Evolutionary conservation across 768 basidiomycete genomes (phyloP), one percentile per base, ranked within the genome.

Genomic region (Amanita muscaria): DNA sequence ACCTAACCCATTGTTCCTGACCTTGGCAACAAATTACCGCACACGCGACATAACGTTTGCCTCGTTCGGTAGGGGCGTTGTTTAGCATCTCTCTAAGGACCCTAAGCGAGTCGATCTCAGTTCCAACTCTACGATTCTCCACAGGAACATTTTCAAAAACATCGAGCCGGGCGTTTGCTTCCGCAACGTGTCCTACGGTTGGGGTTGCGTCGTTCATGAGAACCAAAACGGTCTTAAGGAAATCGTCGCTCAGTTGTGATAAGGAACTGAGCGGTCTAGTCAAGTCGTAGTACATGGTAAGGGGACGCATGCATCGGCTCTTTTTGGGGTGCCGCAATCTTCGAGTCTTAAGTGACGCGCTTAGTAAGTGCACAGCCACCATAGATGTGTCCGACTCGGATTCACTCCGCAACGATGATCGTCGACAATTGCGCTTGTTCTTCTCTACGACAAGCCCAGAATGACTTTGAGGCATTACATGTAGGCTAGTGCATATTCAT

Each of bases 141-240:
- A 37, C 18, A 37, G 36, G 36, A 37, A 37, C 36, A 37, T 37
- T 37, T 21, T 37, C 19, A 37, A 37, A 37, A 37, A 37, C 36
- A 37, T 16, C 36, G 19, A 37, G 36, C 16, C 14, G 36, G 36
- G 36, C 36, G 19, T 37, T 37, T 37, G 36, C 36, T 37, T 21
- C 19, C 19, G 18, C 36, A 37, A 37, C 19, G 36, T 37, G 19
- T 21, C 33, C 33, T 34, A 34, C 33, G 33, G 33, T 34, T 34
- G 33, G 33, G 33, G 33, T 34, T 34, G 33, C 19, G 36, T 16
- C 14, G 36, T 37, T 21, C n/a, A 21, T 16, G 36, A 37, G 36
- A 37, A 37, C 36, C 36, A 37, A 37, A 37, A 37, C 36, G 36
- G 36, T 37, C 36, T 21, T 37, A 37, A 37, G 36, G 36, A 37